Base-by-base conservation (phyloP, 306 rosid genomes). In the Abrus precatorius region DNA sequence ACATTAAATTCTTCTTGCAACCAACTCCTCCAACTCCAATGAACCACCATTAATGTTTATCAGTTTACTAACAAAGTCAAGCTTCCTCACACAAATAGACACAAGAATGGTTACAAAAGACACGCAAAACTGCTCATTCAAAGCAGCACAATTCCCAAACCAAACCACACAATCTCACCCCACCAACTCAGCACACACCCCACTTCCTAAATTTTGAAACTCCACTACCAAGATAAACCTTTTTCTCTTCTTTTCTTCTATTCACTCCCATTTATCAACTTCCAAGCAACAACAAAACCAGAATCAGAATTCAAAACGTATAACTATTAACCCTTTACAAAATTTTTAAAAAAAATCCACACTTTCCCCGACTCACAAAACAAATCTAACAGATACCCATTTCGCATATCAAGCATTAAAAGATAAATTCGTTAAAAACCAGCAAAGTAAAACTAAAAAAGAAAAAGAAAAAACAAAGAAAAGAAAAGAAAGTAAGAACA, bases 361-460 rank as follows among this genome's bases (percentile, higher is more conserved):
- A 66, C 73, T 70, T 63, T 11, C 34, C 13, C 50, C 9, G 54
- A 52, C 20, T 60, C 68, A 68, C 43, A 60, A 50, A 70, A 38
- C 69, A 87, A 88, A 91, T 89, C 83, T 47, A 75, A 41, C 66
- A 69, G 79, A 80, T 40, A 72, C 81, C 70, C 82, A 74, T 44
- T 69, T 30, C 66, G 5, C 34, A 83, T 13, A 72, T 12, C 38
- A 81, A 83, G 65, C 77, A 47, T 4, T 59, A 69, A 60, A 86
- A 79, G 66, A 76, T 13, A 55, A 70, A 74, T 54, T 61, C 29
- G 33, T 2, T 5, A 72, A 27, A 50, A 72, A 41, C 13, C 27
- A 69, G 62, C 34, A 84, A n/a, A 72, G 12, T 20, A 20, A 20
- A 20, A 20, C 0, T 13, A 4, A 34, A 49, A 0, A 33, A 32